Evolutionary conservation across 192 early-diverging fungal species (phyloP), one percentile per base, ranked within the genome.

Genomic region (Coemansia sp.): DNA sequence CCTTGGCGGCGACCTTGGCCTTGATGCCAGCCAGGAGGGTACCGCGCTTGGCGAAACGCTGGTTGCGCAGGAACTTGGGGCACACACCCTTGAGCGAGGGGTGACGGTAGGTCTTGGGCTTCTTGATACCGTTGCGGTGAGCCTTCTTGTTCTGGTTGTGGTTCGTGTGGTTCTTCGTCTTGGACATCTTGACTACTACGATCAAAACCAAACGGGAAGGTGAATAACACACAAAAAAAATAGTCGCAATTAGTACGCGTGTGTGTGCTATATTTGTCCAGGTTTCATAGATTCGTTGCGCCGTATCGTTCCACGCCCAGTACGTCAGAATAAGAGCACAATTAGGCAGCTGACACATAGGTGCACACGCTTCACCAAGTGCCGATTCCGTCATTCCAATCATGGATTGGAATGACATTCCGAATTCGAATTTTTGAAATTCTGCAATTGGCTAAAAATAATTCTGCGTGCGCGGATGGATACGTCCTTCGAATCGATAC

Each of bases 71-170:
- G 92, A 97, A 97, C 90, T 98, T 97, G 86, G 94, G 90, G 86
- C 90, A 86, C 15, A 88, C 96, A 78, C 96, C 96, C 89, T 94
- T 95, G 67, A 93, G 91, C 66, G 97, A 97, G 77, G 92, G 91
- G 84, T 95, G 89, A 70, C 91, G 89, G 88, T 96, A 82, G 52
- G 86, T 80, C 89, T 93, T 93, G 59, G 94, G 92, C 92, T 97
- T 97, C 90, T 96, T 97, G 89, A 99, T 96, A 88, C 98, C 98
- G 89, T 98, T 98, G 80, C 96, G 95, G 94, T 99, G 98, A 89
- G 96, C 96, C 93, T 99, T 98, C 85, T 88, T 89, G 91, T 92
- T 97, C 89, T 99, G 97, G 93, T 98, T 98, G 95, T 98, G 97
- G 92, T 97, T 98, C 88, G 97, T 98, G 92, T 98, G 96, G 92